Percentiles rank a stretch among this genome's conserved stretches.
Evolutionary conservation across 75 land plant species (phyloP).

Genomic region (Adiantum capillusveneris): DNA sequence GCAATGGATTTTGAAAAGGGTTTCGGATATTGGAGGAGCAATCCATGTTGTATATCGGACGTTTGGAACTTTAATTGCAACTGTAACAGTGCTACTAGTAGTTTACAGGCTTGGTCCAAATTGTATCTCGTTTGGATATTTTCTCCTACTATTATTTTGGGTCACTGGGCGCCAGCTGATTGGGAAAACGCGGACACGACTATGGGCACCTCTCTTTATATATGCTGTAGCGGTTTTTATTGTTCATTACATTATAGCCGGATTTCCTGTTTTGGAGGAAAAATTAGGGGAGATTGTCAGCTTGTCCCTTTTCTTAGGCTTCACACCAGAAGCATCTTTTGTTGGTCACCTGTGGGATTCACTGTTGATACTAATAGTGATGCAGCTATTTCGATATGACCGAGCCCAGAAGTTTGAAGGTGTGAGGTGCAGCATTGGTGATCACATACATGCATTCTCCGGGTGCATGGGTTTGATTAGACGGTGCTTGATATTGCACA

Average conservation of each 20-base stretch:
- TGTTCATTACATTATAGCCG: slow-evolving; percentile 55
- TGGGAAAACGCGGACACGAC: slow-evolving; percentile 56
- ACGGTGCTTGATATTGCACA: slow-evolving; percentile 79
- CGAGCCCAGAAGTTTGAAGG: slow-evolving; percentile 50
- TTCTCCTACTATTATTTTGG: slow-evolving; percentile 79
- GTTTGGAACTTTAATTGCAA: slow-evolving; percentile 83
- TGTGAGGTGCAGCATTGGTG: slow-evolving; percentile 12
- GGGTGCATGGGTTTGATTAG: slow-evolving; percentile 52
- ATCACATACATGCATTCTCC: slow-evolving; percentile 18
- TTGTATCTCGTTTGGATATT: slow-evolving; percentile 84
- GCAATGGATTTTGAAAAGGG: slow-evolving; percentile 57
- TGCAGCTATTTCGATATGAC: slow-evolving; percentile 90
- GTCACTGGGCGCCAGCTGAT: slow-evolving; percentile 87
- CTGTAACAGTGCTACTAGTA: slow-evolving; percentile 64
- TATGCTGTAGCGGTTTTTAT: slow-evolving; percentile 61
- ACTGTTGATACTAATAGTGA: slow-evolving; percentile 70
- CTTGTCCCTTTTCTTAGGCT: slow-evolving; percentile 57
- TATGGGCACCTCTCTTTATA: slow-evolving; percentile 79
- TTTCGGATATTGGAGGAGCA: slow-evolving; percentile 55
- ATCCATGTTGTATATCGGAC: slow-evolving; percentile 62
- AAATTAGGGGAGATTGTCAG: slow-evolving; percentile 39
- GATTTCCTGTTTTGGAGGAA: slow-evolving; percentile 47
- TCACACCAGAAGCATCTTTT: slow-evolving; percentile 57
- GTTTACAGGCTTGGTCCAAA: slow-evolving; percentile 71
- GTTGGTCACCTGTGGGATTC: slow-evolving; percentile 78